These are phyloP conservation scores for Fraxinus sp. DNA, from an alignment of 305 asterid genomes.

Conservation along the genomic window DNA sequence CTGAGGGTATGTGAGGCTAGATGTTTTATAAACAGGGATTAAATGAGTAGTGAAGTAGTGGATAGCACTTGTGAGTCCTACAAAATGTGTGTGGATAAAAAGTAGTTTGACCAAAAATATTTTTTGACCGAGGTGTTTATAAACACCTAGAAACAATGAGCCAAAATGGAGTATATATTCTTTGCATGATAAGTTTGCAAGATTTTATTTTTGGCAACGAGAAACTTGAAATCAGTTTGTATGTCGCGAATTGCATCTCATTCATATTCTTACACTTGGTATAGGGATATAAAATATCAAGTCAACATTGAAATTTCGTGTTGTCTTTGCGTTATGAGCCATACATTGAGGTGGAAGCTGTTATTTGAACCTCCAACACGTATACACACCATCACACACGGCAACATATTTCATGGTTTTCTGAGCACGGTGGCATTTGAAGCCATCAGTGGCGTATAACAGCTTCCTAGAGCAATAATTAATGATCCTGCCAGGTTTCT, in stretches of 20 bases:
- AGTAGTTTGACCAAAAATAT: neutral
- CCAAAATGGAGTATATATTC: neutral
- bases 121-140: neutral
- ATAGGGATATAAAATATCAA: neutral
- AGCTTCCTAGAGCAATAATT: constrained; percentile 70
- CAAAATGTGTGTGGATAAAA: neutral
- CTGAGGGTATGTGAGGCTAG: neutral
- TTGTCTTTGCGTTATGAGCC: neutral
- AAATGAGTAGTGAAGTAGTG: neutral
- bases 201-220: neutral
- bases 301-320: neutral
- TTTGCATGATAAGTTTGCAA: neutral
- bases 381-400: constrained; percentile 28
- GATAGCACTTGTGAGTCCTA: neutral
- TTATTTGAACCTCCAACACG: constrained; percentile 21
- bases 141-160: neutral
- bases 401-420: constrained; percentile 35
- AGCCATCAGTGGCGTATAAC: constrained; percentile 44
- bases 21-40: neutral
- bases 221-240: neutral
- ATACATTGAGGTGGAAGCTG: constrained; percentile 55
- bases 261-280: neutral
- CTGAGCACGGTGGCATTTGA: constrained; percentile 45
- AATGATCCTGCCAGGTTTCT: constrained; percentile 97
- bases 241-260: neutral